Evolutionary conservation across 2,329 filamentous ascomycete genomes (phyloP).

Genomic region (Aaosphaeria arxii): DNA sequence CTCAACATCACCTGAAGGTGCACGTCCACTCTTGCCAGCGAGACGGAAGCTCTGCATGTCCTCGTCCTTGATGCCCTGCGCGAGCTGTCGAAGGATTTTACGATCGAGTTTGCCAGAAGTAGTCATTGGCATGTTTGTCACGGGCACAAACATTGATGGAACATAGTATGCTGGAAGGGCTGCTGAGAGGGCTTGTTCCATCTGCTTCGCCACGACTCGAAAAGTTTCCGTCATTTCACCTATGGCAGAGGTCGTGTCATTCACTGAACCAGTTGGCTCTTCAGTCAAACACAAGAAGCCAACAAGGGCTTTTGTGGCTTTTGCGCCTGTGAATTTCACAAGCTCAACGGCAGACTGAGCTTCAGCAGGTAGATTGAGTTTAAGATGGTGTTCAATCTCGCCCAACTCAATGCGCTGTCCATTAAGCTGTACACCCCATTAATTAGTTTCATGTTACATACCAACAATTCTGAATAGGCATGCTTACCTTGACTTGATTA

Average conservation of each 20-base stretch:
- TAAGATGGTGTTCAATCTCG: conserved; percentile 45
- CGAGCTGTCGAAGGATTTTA: conserved; percentile 36
- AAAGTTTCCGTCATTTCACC: conserved; percentile 17
- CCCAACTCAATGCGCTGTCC: conserved; percentile 46
- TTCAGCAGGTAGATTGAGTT: conserved; percentile 31
- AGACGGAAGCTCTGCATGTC: conserved; percentile 21
- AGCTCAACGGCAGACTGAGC: conserved; percentile 45
- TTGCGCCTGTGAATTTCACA: conserved; percentile 24
- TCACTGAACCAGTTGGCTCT: conserved; percentile 11
- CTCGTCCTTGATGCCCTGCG: conserved; percentile 27
- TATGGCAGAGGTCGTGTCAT: conserved; percentile 20
- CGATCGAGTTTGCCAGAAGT: conserved; percentile 45
- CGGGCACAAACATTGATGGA: conserved; percentile 43
- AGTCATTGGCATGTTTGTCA: conserved; percentile 40
- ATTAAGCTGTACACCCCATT: conserved; percentile 28
- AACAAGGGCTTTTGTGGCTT: conserved; percentile 22
- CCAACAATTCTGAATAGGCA: neutral
- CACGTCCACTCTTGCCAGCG: conserved; percentile 26
- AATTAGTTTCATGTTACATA: neutral
- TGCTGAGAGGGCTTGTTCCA: conserved; percentile 23
- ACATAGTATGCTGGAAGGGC: conserved; percentile 43
- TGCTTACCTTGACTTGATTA: conserved; percentile 31
- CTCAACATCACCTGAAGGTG: conserved; percentile 22
- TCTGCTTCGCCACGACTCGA: conserved; percentile 16
- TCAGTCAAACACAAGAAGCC: conserved; percentile 24